These are phyloP conservation scores for Clavariopsis aquatica DNA, from an alignment of 495 filamentous ascomycete genomes.

Conservation along the genomic window DNA sequence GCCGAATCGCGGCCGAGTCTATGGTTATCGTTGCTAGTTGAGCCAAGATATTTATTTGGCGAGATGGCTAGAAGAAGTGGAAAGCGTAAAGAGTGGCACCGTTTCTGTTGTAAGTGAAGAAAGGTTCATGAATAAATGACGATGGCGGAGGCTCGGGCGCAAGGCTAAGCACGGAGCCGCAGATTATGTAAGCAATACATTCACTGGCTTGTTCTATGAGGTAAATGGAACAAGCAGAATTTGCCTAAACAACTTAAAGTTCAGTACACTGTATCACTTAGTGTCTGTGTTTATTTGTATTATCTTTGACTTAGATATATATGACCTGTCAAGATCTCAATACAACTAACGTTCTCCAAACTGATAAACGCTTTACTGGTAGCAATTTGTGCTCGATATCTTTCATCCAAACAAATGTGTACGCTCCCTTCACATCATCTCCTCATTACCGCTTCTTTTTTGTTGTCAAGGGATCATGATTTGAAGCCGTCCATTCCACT, in stretches of 20 bases:
- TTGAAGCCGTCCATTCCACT: neutral
- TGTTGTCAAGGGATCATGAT: conserved; percentile 1
- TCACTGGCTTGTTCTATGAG: neutral
- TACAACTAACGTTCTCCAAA: neutral
- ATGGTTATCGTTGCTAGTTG: neutral
- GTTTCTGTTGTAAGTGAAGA: neutral
- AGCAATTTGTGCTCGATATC: neutral
- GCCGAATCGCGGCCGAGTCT: neutral
- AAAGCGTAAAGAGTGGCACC: neutral
- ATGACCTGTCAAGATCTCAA: too few species aligned
- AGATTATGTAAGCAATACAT: neutral
- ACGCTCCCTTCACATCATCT: neutral
- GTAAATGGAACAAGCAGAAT: too few species aligned
- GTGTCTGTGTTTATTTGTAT: too few species aligned
- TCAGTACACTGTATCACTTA: too few species aligned
- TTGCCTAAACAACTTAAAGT: too few species aligned
- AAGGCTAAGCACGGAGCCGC: neutral
- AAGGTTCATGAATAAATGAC: conserved; percentile 3
- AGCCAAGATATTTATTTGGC: neutral
- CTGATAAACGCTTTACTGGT: neutral
- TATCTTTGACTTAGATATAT: too few species aligned
- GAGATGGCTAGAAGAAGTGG: neutral
- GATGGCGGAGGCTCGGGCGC: conserved; percentile 1
- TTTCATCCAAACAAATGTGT: too few species aligned
- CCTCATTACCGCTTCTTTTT: neutral